Conservation (phyloP, 352 stramenopile genomes). For the Globisporangium okanoganense region DNA sequence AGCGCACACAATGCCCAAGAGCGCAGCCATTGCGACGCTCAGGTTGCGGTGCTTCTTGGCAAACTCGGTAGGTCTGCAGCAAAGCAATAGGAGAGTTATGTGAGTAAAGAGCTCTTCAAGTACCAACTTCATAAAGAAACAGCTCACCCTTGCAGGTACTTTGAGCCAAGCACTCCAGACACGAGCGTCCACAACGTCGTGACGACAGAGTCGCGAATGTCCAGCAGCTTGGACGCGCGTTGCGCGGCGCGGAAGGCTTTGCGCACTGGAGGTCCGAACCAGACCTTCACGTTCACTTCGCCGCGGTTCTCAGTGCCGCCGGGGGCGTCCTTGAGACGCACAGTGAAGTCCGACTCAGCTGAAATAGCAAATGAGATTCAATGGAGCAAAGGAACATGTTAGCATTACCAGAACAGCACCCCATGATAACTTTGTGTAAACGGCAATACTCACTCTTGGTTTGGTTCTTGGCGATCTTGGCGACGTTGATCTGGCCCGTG, state of each 20-base stretch:
- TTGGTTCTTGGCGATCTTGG: slow-evolving; percentile 38
- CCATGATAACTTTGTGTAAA: not conserved
- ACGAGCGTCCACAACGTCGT: slow-evolving; percentile 42
- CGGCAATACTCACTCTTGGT: slow-evolving; percentile 15
- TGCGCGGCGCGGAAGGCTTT: slow-evolving; percentile 75
- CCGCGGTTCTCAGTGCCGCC: slow-evolving; percentile 39
- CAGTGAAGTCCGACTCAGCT: slow-evolving; percentile 32
- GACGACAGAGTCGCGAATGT: slow-evolving; percentile 68
- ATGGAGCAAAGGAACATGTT: not conserved
- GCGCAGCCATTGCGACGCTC: slow-evolving; percentile 48
- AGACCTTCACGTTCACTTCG: slow-evolving; percentile 58
- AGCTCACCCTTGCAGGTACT: slow-evolving; percentile 42
- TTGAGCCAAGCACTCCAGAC: slow-evolving; percentile 22
- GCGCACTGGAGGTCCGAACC: slow-evolving; percentile 74
- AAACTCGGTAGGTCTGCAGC: slow-evolving; percentile 44
- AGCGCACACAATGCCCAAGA: slow-evolving; percentile 50
- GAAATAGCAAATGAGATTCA: not conserved
- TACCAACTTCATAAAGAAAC: not conserved
- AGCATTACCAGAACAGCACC: slow-evolving; percentile 1
- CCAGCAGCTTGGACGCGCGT: slow-evolving; percentile 65
- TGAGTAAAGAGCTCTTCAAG: not conserved
- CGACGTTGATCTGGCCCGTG: slow-evolving; percentile 55
- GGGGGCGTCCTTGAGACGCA: slow-evolving; percentile 49
- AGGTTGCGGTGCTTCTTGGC: slow-evolving; percentile 76
- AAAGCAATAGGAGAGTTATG: not conserved